Conservation (phyloP, 768 basidiomycete species). For the Leccinum fibrillosum region DNA sequence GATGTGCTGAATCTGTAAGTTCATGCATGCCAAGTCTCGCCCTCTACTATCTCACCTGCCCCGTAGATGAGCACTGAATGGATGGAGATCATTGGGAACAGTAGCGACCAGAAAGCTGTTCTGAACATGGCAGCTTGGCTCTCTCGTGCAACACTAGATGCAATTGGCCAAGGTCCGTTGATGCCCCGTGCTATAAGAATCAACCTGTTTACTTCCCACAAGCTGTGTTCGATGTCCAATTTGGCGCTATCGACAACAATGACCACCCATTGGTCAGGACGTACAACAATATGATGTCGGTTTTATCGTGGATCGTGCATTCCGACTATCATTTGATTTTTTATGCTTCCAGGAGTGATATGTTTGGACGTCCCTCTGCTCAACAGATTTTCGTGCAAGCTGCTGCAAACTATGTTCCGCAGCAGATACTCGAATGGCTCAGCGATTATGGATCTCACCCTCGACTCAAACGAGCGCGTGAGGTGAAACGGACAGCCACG, state of each 20-base stretch:
- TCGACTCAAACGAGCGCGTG: constrained; percentile 17
- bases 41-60: not conserved
- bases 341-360: constrained; percentile 11
- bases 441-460: constrained; percentile 23
- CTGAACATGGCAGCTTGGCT: not conserved
- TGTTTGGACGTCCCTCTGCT: constrained; percentile 16
- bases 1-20: constrained; percentile 30
- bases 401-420: constrained; percentile 12
- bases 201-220: not conserved
- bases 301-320: not conserved
- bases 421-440: constrained; percentile 31
- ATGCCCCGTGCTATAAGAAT: not conserved
- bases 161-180: constrained; percentile 44
- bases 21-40: not conserved
- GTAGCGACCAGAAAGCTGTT: constrained; percentile 24
- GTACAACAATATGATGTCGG: constrained; percentile 15
- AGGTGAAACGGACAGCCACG: not conserved
- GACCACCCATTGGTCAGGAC: constrained; percentile 8
- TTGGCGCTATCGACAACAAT: constrained; percentile 24
- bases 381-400: constrained; percentile 15
- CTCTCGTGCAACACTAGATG: constrained; percentile 11
- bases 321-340: constrained; percentile 5
- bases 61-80: not conserved
- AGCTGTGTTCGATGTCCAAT: constrained; percentile 43
- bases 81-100: not conserved